A percentile compares a stretch with the other conserved stretches of the same genome.
Evolutionary conservation across 805 yeast species (phyloP).

Genomic region (Peterozyma toletana): DNA sequence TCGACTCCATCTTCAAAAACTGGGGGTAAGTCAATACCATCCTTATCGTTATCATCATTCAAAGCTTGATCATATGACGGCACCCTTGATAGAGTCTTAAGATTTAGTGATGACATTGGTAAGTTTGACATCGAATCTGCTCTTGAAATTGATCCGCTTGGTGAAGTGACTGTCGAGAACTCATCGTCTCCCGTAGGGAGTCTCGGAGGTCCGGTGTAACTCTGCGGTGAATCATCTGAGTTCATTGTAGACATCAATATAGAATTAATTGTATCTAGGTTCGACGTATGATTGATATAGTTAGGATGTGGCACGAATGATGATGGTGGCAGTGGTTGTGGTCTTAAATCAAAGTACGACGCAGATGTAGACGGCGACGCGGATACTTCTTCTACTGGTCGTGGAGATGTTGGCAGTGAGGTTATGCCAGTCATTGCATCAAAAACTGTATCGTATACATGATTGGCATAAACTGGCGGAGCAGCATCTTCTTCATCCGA

Average conservation of each 20-base stretch:
- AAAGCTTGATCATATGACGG: slow-evolving; percentile 84
- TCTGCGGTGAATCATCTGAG: not conserved
- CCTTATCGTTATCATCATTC: slow-evolving; percentile 37
- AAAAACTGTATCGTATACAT: slow-evolving; percentile 28
- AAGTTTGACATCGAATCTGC: not conserved
- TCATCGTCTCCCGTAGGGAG: not conserved
- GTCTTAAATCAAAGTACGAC: not conserved
- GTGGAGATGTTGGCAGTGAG: slow-evolving; percentile 12
- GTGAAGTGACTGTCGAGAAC: not conserved
- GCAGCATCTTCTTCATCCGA: slow-evolving; percentile 16
- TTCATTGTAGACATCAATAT: not conserved
- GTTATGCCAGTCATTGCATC: slow-evolving; percentile 21
- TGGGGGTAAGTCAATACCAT: slow-evolving; percentile 52
- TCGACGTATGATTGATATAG: too few species aligned
- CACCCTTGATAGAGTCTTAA: slow-evolving; percentile 50
- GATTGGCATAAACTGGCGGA: slow-evolving; percentile 36
- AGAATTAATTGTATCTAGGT: too few species aligned
- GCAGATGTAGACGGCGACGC: not conserved
- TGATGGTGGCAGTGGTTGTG: not conserved
- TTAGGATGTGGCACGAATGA: not conserved
- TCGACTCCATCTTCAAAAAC: slow-evolving; percentile 33
- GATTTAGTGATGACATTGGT: slow-evolving; percentile 22
- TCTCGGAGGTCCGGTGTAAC: not conserved
- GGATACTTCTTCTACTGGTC: slow-evolving; percentile 1
- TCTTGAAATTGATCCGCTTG: not conserved